Percentiles rank a stretch among this genome's conserved stretches.
Evolutionary conservation across 78 protist genomes (phyloP).

Genomic region (Cavenderia fasciculata): DNA sequence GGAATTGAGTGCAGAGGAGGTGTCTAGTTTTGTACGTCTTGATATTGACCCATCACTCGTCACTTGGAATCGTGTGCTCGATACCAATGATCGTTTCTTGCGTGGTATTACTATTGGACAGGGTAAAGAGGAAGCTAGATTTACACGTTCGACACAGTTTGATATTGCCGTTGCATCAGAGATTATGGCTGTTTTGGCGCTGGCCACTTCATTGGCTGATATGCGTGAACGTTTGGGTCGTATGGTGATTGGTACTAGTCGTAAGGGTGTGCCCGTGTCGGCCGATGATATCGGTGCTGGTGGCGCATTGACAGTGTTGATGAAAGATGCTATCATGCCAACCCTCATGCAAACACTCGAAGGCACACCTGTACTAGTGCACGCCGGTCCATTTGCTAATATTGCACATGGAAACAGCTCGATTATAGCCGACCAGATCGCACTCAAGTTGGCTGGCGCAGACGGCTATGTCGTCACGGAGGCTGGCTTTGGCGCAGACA

Average conservation of each 20-base stretch:
- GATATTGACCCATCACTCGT: constrained; percentile 95
- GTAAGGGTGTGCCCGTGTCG: constrained; percentile 89
- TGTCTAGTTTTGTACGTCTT: constrained; percentile 90
- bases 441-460: constrained; percentile 94
- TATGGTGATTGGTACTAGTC: constrained; percentile 83
- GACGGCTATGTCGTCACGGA: constrained; percentile 97
- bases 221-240: constrained; percentile 89
- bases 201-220: constrained; percentile 86
- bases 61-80: constrained; percentile 96
- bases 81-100: constrained; percentile 96
- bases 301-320: constrained; percentile 94
- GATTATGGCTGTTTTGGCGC: constrained; percentile 98
- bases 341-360: constrained; percentile 96
- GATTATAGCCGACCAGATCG: constrained; percentile 96
- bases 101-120: constrained; percentile 95
- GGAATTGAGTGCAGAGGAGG: constrained; percentile 86
- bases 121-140: constrained; percentile 91
- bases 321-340: constrained; percentile 97
- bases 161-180: constrained; percentile 98
- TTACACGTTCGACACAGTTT: constrained; percentile 86
- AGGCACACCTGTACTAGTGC: constrained; percentile 97
- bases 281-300: constrained; percentile 97
- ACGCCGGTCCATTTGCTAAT: constrained; percentile 99
- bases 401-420: constrained; percentile 98
- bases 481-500: constrained; percentile 97